phyloP scores from a whole-genome alignment of 2,329 filamentous ascomycete genomes.

The Cercospora sp. region DNA sequence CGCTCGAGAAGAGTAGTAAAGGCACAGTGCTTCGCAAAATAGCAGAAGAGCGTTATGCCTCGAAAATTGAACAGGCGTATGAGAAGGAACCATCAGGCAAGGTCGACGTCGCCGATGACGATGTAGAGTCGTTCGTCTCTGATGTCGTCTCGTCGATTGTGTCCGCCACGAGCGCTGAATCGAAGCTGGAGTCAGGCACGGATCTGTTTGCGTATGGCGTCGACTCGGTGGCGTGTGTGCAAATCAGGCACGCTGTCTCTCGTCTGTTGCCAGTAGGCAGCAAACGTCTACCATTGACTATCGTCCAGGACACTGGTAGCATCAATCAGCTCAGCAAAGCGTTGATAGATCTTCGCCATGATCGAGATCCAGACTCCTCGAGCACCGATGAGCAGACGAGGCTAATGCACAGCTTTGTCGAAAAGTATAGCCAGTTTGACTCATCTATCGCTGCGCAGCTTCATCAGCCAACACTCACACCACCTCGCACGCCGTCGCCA shows the following conservation, averaged over 20 bases:
- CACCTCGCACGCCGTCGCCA: conserved; percentile 10
- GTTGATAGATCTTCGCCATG: conserved; percentile 45
- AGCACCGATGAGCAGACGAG: conserved; percentile 41
- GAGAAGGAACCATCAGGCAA: conserved; percentile 27
- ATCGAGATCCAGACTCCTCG: conserved; percentile 32
- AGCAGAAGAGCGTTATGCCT: conserved; percentile 53
- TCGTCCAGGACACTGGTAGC: conserved; percentile 62
- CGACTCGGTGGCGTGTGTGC: conserved; percentile 61
- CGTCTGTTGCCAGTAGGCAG: conserved; percentile 40
- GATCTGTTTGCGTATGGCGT: conserved; percentile 62
- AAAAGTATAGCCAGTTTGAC: conserved; percentile 45
- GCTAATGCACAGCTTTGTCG: conserved; percentile 51
- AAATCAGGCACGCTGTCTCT: conserved; percentile 48
- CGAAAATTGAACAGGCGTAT: conserved; percentile 53
- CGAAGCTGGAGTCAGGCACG: conserved; percentile 27
- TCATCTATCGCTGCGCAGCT: conserved; percentile 28
- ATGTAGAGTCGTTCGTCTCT: conserved; percentile 39
- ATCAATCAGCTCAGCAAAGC: conserved; percentile 47
- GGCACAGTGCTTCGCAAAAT: conserved; percentile 58
- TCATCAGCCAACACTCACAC: conserved; percentile 31
- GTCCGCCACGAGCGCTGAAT: background rate
- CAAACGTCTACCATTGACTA: conserved; percentile 54
- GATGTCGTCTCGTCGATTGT: conserved; percentile 33
- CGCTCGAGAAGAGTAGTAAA: conserved; percentile 63
- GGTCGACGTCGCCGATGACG: conserved; percentile 36